Evolutionary conservation across 192 early-diverging fungal genomes (phyloP).

Genomic region (Umbelopsis sp.): DNA sequence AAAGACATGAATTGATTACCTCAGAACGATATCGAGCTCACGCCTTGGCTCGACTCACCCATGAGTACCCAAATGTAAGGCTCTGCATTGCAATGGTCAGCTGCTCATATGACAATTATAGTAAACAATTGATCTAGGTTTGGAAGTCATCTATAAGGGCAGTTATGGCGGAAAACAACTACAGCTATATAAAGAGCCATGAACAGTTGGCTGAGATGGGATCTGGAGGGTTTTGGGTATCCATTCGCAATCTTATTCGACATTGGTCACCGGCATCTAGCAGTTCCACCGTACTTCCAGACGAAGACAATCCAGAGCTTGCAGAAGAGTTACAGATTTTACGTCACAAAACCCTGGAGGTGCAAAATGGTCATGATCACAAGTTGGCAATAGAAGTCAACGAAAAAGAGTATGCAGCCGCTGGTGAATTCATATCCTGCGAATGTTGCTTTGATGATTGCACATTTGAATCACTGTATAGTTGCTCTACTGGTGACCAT

Average conservation of each 20-base stretch:
- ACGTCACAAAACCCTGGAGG: neutral
- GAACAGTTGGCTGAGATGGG: conserved; percentile 34
- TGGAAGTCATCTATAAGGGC: conserved; percentile 52
- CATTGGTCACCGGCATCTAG: conserved; percentile 30
- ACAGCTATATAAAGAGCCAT: conserved; percentile 38
- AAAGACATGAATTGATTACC: conserved; percentile 14
- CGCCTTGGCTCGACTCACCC: conserved; percentile 18
- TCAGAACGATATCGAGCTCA: conserved; percentile 26
- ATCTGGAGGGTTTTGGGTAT: conserved; percentile 35
- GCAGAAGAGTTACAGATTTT: conserved; percentile 31
- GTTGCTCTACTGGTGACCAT: conserved; percentile 47
- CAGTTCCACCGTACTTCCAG: neutral
- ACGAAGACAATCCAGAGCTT: conserved; percentile 23
- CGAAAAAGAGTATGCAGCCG: conserved; percentile 30
- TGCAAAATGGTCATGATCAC: conserved; percentile 32
- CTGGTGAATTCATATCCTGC: conserved; percentile 47
- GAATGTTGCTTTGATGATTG: conserved; percentile 50
- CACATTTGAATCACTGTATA: conserved; percentile 44
- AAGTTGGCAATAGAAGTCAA: conserved; percentile 38
- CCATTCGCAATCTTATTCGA: conserved; percentile 33
- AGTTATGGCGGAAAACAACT: conserved; percentile 49
- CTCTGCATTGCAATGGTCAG: neutral
- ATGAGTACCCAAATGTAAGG: conserved; percentile 38
- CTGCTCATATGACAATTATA: neutral
- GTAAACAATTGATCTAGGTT: conserved; percentile 25